phyloP scores from a whole-genome alignment of 257 asterid species.

The Striga asiatica region DNA sequence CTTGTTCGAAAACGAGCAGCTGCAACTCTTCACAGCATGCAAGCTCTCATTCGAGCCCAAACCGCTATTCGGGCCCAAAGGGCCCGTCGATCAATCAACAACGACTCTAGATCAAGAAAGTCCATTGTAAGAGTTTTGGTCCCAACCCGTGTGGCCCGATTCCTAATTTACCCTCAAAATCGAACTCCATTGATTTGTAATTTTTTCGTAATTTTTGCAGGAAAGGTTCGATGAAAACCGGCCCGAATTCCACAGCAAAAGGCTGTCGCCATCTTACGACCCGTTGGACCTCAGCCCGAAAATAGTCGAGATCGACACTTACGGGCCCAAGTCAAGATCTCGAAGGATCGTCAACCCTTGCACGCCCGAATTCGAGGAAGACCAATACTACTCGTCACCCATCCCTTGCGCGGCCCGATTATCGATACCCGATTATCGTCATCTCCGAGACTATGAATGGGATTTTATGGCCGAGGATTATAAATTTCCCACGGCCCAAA shows the following conservation, averaged over 20 bases:
- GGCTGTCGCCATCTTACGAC: conserved; percentile 51
- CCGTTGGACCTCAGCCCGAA: conserved; percentile 71
- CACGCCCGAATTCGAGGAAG: conserved; percentile 46
- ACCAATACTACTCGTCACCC: conserved; percentile 50
- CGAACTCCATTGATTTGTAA: too few relatives aligned
- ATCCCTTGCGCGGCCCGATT: conserved; percentile 52
- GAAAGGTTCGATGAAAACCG: conserved; percentile 53
- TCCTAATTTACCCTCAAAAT: too few relatives aligned
- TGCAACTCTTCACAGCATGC: conserved; percentile 81
- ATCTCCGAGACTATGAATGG: conserved; percentile 57
- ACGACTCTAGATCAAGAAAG: conserved; percentile 41
- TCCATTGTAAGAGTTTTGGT: conserved; percentile 49
- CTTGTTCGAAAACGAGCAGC: conserved; percentile 89
- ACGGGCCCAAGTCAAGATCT: conserved; percentile 55
- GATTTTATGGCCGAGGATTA: conserved; percentile 36
- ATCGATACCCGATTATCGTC: conserved; percentile 51
- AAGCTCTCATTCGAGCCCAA: conserved; percentile 91
- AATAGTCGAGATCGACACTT: conserved; percentile 76
- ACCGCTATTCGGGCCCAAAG: conserved; percentile 50
- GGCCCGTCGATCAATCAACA: conserved; percentile 42
- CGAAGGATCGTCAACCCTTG: conserved; percentile 43
- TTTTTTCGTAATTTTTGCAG: conserved; percentile 26
- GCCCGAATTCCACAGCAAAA: conserved; percentile 59
- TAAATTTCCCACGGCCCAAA: conserved; percentile 56
- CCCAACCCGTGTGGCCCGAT: background rate